Base-by-base conservation (phyloP, 179 eudicot species). In the Corrigiola litoralis region DNA sequence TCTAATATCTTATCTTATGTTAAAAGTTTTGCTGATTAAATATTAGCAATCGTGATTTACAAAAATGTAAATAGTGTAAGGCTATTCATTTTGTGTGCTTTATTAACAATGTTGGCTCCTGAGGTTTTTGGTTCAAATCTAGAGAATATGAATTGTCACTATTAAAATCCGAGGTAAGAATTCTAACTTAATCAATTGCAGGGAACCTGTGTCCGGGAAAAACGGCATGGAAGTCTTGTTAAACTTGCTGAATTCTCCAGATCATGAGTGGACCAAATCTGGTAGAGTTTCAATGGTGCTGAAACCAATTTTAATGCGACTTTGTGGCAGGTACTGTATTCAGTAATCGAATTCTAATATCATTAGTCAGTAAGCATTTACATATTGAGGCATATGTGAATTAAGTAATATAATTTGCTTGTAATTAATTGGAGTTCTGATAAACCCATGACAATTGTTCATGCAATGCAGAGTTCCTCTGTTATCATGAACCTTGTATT, bases 261-360 rank as follows among this genome's bases (percentile, higher is more conserved):
- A 78, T 47, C 62, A 77, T 23, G 85, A 83, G 49, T 94, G 94
- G 96, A 72, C 65, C 65, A 78, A 83, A 47, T 90, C 87, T 41
- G 88, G 80, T 33, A 67, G 48, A 45, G 49, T 88, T 61, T 32
- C 66, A 13, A 67, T 76, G 6, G 87, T 62, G 29, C 56, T 90
- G 58, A 73, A 70, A 77, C 73, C 80, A 45, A 88, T 86, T 74
- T 50, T 94, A 66, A 75, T 86, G 85, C 87, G 97, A 66, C 90
- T 94, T 41, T 90, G 97, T 65, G 82, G 87, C 80, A 84, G 99
- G 97, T 88, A 84, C 58, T 40, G 18, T 9, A 46, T 60, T 45
- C 33, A 44, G 3, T 6, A 21, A 1, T 58, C 37, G 40, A 20
- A 41, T 52, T 24, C 42, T 33, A 27, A 17, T 32, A 44, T 41